These are phyloP conservation scores for Phytophthora ramorum DNA, from an alignment of 352 stramenopile species.

Conservation along the genomic window DNA sequence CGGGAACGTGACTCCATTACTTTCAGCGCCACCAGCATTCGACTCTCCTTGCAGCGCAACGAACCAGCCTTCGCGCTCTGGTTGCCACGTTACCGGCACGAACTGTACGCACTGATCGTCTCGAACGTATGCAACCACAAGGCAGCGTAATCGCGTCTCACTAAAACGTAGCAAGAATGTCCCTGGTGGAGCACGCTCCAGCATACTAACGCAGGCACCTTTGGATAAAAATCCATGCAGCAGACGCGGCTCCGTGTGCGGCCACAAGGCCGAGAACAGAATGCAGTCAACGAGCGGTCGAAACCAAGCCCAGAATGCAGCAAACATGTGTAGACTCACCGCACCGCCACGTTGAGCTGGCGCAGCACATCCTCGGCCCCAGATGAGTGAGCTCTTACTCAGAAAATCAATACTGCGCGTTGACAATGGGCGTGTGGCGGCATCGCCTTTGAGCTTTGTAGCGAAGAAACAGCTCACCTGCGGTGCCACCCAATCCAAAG, in stretches of 20 bases:
- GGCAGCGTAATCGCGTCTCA: constrained; percentile 66
- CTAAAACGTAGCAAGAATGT: constrained; percentile 86
- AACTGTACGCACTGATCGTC: constrained; percentile 75
- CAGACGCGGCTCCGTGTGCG: constrained; percentile 76
- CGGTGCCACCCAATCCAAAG: constrained; percentile 69
- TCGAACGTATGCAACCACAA: constrained; percentile 80
- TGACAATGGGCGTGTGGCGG: constrained; percentile 71
- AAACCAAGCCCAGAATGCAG: constrained; percentile 83
- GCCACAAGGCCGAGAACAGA: constrained; percentile 62
- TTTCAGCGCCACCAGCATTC: constrained; percentile 12
- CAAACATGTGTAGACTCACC: constrained; percentile 76
- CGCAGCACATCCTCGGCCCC: constrained; percentile 43
- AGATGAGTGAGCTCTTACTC: constrained; percentile 74
- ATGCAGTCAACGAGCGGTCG: constrained; percentile 73
- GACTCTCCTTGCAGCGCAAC: constrained; percentile 65
- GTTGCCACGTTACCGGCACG: constrained; percentile 69
- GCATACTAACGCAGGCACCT: constrained; percentile 77
- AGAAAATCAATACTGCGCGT: constrained; percentile 82
- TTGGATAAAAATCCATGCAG: constrained; percentile 88
- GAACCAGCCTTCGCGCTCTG: constrained; percentile 51
- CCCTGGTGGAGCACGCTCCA: constrained; percentile 65
- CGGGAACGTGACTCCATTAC: constrained; percentile 58
- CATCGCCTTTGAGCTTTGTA: constrained; percentile 70
- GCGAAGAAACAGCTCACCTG: constrained; percentile 84
- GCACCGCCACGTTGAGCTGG: constrained; percentile 48